phyloP scores from a whole-genome alignment of 140 eudicot genomes.

The Stevia rebaudiana region DNA sequence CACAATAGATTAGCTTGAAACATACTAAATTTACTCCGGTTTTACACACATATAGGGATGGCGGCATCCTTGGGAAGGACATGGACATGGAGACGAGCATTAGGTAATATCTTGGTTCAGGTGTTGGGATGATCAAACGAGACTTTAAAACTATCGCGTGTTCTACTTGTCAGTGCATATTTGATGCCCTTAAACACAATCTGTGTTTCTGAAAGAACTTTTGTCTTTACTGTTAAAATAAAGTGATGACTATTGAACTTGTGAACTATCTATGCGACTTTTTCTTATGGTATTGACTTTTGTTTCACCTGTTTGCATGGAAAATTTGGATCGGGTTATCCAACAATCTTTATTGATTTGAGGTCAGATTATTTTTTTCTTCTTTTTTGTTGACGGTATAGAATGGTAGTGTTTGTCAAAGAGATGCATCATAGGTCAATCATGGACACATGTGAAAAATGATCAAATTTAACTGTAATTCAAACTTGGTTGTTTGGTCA shows the following conservation, averaged over 20 bases:
- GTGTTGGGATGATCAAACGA: constrained; percentile 8
- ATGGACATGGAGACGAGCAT: constrained; percentile 61
- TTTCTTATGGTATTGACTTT: not conserved
- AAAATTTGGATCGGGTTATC: not conserved
- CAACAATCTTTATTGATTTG: not conserved
- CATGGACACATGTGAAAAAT: too few species aligned
- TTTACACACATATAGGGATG: constrained; percentile 52
- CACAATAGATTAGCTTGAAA: not conserved
- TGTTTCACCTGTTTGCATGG: not conserved
- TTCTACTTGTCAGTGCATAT: not conserved
- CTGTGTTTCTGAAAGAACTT: not conserved
- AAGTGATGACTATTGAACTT: constrained; percentile 8
- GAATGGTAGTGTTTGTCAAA: too few species aligned
- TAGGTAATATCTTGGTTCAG: constrained; percentile 38
- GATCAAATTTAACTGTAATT: too few species aligned
- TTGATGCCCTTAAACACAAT: constrained; percentile 2
- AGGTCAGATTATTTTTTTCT: not conserved
- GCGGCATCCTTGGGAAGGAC: constrained; percentile 99
- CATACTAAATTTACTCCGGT: not conserved
- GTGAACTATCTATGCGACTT: not conserved
- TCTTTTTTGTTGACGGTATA: too few species aligned
- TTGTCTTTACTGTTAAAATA: constrained; percentile 15
- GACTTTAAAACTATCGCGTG: not conserved
- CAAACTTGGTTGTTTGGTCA: too few species aligned
- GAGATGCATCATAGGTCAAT: too few species aligned